Base-by-base conservation (phyloP, 345 rosid species). In the Euphorbia peplus region DNA sequence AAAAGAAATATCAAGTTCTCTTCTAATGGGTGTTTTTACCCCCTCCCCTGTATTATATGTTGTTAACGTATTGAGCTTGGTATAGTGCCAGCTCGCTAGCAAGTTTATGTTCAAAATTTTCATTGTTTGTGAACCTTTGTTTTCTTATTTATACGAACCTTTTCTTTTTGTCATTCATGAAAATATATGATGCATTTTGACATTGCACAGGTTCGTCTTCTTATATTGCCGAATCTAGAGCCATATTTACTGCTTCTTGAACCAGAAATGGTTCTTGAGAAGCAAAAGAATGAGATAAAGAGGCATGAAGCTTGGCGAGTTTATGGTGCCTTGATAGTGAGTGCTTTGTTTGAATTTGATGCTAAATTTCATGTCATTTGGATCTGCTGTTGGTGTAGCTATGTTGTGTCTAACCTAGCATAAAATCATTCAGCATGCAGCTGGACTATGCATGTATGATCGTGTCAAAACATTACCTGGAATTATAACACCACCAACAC, bases 261-360 rank as follows among this genome's bases (percentile, higher is more conserved):
- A 72, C 89, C 87, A 15, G 97, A 86, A 75, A 82, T 92, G 91
- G 70, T 59, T 71, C 85, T 73, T 64, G 90, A 84, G 83, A 85
- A 75, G 75, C 92, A 85, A 73, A 87, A 83, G 77, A 77, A 88
- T 67, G 84, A 78, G 77, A 76, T 69, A 35, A 90, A 77, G 83
- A 84, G 87, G 83, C 76, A 72, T 24, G 95, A 81, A 71, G 98
- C 95, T 75, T 83, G 89, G 93, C 84, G 76, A n/a, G 96, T 88
- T 41, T 87, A 87, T 78, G 91, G 93, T 12, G 93, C 92, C 8
- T 78, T 90, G 85, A 76, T 82, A 87, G 98, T 89, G 60, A 78
- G 88, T 67, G 41, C 24, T 37, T 56, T 29, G 25, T 55, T 64
- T 66, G 63, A 42, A 57, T 41, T 63, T 58, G 69, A 57, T 68